A percentile compares a stretch with the other conserved stretches of the same genome.
Conservation (phyloP, 768 basidiomycete genomes). For the Crassisporium funariophilum region DNA sequence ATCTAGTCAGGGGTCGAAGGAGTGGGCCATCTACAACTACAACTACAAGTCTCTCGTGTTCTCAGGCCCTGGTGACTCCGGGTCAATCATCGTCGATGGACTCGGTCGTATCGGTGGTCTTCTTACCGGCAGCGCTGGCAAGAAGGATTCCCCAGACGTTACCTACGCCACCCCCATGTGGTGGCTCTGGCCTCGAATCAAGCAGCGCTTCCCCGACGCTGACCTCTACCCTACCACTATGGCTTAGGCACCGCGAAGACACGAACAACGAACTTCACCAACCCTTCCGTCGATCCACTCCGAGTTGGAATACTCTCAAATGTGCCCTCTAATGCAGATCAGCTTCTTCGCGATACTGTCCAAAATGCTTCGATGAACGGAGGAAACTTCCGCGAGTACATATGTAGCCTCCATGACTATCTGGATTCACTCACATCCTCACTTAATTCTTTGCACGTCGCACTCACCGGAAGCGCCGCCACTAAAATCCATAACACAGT, state of each 20-base stretch:
- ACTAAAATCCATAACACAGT: slow-evolving; percentile 11
- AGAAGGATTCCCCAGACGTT: neutral
- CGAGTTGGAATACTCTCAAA: slow-evolving; percentile 68
- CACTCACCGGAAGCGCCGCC: slow-evolving; percentile 37
- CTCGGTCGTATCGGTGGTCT: slow-evolving; percentile 32
- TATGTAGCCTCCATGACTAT: no score
- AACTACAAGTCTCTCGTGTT: slow-evolving; percentile 21
- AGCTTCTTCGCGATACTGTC: slow-evolving; percentile 38
- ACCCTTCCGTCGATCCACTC: slow-evolving; percentile 67
- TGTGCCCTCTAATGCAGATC: slow-evolving; percentile 54
- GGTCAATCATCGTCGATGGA: slow-evolving; percentile 27
- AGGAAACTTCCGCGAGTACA: slow-evolving; percentile 41
- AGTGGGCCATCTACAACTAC: slow-evolving; percentile 27
- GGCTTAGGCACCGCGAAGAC: no score
- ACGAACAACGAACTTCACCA: slow-evolving; percentile 68
- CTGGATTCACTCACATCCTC: no score
- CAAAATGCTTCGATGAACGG: slow-evolving; percentile 37
- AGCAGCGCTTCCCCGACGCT: neutral
- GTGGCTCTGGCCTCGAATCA: neutral
- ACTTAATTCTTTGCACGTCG: no score
- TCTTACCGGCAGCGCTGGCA: slow-evolving; percentile 28
- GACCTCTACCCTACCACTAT: neutral
- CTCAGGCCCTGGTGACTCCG: slow-evolving; percentile 34
- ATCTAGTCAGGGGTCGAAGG: slow-evolving; percentile 21
- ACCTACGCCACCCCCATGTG: neutral